phyloP scores from a whole-genome alignment of 2,329 filamentous ascomycete species.

The Cladosporium sp. region DNA sequence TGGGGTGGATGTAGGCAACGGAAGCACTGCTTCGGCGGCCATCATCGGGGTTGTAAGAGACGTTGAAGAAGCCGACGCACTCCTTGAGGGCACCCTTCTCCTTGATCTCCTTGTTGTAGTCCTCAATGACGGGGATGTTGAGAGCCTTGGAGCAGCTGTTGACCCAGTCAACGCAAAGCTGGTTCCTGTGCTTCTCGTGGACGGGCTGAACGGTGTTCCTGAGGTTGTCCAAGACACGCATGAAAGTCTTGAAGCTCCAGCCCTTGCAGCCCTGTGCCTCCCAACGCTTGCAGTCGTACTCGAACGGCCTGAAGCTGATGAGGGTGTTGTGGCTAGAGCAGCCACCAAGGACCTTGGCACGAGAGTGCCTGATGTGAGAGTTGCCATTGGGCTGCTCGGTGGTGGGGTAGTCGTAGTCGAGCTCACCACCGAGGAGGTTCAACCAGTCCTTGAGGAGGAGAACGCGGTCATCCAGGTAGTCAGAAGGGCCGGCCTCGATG shows the following conservation, averaged over 20 bases:
- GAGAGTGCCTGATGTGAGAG: slow-evolving; percentile 86
- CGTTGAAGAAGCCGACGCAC: slow-evolving; percentile 85
- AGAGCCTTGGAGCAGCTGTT: slow-evolving; percentile 75
- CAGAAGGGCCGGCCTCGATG: slow-evolving; percentile 86
- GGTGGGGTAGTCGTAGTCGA: slow-evolving; percentile 89
- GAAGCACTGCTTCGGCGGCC: slow-evolving; percentile 81
- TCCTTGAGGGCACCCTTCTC: slow-evolving; percentile 69
- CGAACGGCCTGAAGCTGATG: slow-evolving; percentile 88
- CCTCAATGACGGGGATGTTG: slow-evolving; percentile 75
- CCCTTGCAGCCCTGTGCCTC: slow-evolving; percentile 77
- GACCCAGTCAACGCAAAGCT: slow-evolving; percentile 90
- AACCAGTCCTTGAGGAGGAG: slow-evolving; percentile 87
- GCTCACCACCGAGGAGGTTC: slow-evolving; percentile 76
- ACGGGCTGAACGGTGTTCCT: slow-evolving; percentile 90
- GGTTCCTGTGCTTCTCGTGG: slow-evolving; percentile 80
- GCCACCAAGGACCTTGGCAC: slow-evolving; percentile 87
- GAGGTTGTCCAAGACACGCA: slow-evolving; percentile 76
- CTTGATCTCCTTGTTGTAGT: slow-evolving; percentile 85
- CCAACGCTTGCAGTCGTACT: slow-evolving; percentile 86
- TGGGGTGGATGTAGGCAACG: slow-evolving; percentile 90
- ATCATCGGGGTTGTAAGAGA: slow-evolving; percentile 88
- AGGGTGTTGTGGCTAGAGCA: slow-evolving; percentile 94
- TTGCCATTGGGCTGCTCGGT: slow-evolving; percentile 90
- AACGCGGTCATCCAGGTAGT: slow-evolving; percentile 84
- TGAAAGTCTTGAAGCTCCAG: slow-evolving; percentile 85